Conservation (phyloP, 148 eudicot species). For the Rhododendron kiyosumense region DNA sequence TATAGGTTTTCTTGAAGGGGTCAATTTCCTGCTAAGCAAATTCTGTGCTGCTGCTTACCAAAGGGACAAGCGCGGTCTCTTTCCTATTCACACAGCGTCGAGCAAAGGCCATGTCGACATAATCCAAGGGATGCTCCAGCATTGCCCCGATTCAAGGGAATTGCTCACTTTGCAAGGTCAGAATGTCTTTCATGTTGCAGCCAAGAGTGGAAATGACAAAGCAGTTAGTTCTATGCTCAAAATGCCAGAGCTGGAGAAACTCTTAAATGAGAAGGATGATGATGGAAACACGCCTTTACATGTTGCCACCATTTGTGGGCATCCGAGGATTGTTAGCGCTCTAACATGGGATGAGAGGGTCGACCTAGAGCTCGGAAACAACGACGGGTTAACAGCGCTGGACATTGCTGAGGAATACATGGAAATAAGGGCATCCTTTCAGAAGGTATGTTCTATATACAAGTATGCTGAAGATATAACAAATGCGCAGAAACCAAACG, state of each 20-base stretch:
- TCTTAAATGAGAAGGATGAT: slow-evolving; percentile 22
- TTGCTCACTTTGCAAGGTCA: too few species aligned
- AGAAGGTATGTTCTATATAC: slow-evolving; percentile 8
- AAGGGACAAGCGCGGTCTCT: too few species aligned
- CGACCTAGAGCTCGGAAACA: slow-evolving; percentile 11
- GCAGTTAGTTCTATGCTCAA: slow-evolving; percentile 6
- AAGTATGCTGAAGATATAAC: background rate
- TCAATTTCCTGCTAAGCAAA: background rate
- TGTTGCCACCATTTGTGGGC: slow-evolving; percentile 14
- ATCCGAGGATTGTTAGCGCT: slow-evolving; percentile 13
- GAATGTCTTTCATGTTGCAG: too few species aligned
- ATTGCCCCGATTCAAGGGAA: too few species aligned
- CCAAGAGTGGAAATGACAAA: too few species aligned
- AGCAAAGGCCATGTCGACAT: too few species aligned
- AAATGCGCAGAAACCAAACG: background rate
- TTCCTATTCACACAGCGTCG: too few species aligned
- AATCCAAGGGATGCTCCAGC: too few species aligned
- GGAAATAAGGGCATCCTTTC: slow-evolving; percentile 19
- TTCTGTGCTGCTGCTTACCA: too few species aligned
- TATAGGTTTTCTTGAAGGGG: slow-evolving; percentile 16
- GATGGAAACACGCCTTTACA: slow-evolving; percentile 33
- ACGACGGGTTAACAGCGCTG: slow-evolving; percentile 17
- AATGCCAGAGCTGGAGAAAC: slow-evolving; percentile 16
- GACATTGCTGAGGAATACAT: slow-evolving; percentile 25
- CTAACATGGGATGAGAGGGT: slow-evolving; percentile 17